Evolutionary conservation across 2,329 filamentous ascomycete species (phyloP).

Genomic region (Phaeosphaeriaceae sp.): DNA sequence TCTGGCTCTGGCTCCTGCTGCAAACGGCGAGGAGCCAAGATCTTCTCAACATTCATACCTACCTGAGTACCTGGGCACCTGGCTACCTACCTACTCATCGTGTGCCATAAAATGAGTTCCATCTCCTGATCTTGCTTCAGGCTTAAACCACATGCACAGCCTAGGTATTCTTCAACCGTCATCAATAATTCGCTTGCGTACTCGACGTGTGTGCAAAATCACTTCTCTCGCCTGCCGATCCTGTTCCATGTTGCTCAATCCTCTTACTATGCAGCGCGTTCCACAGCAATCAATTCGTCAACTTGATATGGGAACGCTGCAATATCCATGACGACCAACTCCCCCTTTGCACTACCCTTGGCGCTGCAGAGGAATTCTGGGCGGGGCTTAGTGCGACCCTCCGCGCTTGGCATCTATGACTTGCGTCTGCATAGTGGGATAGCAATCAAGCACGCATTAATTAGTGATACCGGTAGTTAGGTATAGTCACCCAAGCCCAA

Average conservation of each 20-base stretch:
- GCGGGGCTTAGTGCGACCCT: conserved; percentile 16
- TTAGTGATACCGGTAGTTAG: conserved; percentile 7
- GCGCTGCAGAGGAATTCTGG: conserved; percentile 23
- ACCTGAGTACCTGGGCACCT: too few relatives aligned
- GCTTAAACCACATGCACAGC: too few relatives aligned
- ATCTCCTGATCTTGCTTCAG: too few relatives aligned
- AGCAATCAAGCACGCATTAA: neutral
- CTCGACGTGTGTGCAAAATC: too few relatives aligned
- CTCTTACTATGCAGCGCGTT: neutral
- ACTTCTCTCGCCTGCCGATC: too few relatives aligned
- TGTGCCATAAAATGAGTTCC: too few relatives aligned
- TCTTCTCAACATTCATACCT: neutral
- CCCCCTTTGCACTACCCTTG: conserved; percentile 19
- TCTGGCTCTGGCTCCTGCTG: too few relatives aligned
- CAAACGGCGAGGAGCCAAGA: too few relatives aligned
- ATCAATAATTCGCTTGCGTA: neutral
- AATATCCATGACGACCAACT: conserved; percentile 10
- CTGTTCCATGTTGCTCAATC: neutral
- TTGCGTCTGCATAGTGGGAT: conserved; percentile 3
- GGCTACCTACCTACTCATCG: too few relatives aligned
- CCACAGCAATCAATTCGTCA: neutral
- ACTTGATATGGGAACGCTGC: conserved; percentile 16
- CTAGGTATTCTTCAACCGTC: too few relatives aligned
- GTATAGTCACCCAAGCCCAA: neutral
- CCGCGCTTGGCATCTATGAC: conserved; percentile 29